Percentiles rank a stretch among this genome's conserved stretches.
Conservation (phyloP, 1,139 yeast species). For the Nakaseomyces kungkrabaensis region DNA sequence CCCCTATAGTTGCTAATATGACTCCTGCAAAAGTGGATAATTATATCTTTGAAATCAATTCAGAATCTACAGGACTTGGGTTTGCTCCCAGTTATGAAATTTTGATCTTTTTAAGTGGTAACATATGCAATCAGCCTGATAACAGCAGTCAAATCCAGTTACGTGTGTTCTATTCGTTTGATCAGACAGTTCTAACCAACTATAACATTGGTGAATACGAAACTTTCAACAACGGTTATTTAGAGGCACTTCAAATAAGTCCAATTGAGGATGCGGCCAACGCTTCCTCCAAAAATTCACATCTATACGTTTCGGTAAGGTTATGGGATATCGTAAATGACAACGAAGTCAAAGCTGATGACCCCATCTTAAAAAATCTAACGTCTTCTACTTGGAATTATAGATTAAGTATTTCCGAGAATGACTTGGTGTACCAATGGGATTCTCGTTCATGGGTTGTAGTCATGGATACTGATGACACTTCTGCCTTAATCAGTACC, state of each 20-base stretch:
- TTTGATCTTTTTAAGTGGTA: conserved; percentile 51
- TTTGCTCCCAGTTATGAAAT: conserved; percentile 36
- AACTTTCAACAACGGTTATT: conserved; percentile 41
- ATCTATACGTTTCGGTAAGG: conserved; percentile 37
- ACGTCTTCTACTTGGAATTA: conserved; percentile 34
- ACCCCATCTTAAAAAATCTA: conserved; percentile 24
- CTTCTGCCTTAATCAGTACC: conserved; percentile 59
- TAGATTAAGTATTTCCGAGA: conserved; percentile 61
- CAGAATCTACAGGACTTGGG: conserved; percentile 11
- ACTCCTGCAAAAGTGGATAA: conserved; percentile 19
- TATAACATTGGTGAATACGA: conserved; percentile 14
- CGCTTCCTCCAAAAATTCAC: conserved; percentile 13
- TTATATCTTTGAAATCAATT: conserved; percentile 18
- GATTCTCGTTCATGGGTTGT: conserved; percentile 49
- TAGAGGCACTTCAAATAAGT: conserved; percentile 44
- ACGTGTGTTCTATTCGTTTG: conserved; percentile 42
- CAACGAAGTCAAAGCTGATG: conserved; percentile 30
- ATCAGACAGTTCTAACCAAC: conserved; percentile 34
- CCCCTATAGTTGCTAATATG: conserved; percentile 20
- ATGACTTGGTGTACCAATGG: conserved; percentile 60
- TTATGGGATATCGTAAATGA: conserved; percentile 28
- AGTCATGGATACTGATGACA: conserved; percentile 64
- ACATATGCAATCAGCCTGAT: conserved; percentile 44
- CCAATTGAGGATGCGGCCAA: conserved; percentile 23
- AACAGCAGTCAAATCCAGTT: conserved; percentile 34